Evolutionary conservation across 306 rosid genomes (phyloP).

Genomic region (cucumber (Cucumis sativus)): Cucumber_9930_V3 NC_026660.2:1403501-1404000

Average conservation of each 20-base stretch:
- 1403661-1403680: background rate
- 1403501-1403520: conserved; percentile 9
- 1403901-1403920: too few species aligned
- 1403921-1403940: too few species aligned
- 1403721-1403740: background rate
- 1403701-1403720: background rate
- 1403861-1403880: background rate
- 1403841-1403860: background rate
- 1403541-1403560: background rate
- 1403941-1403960: too few species aligned
- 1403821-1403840: background rate
- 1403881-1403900: too few species aligned
- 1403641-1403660: background rate
- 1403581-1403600: background rate
- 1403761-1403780: background rate
- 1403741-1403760: background rate
- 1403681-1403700: background rate
- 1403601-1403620: background rate
- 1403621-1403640: background rate
- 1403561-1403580: background rate
- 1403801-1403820: background rate
- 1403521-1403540: conserved; percentile 4
- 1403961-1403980: too few species aligned
- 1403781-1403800: background rate
- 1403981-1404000: too few species aligned